Evolutionary conservation across 768 basidiomycete species (phyloP).

Genomic region (Trametes sanguinea): DNA sequence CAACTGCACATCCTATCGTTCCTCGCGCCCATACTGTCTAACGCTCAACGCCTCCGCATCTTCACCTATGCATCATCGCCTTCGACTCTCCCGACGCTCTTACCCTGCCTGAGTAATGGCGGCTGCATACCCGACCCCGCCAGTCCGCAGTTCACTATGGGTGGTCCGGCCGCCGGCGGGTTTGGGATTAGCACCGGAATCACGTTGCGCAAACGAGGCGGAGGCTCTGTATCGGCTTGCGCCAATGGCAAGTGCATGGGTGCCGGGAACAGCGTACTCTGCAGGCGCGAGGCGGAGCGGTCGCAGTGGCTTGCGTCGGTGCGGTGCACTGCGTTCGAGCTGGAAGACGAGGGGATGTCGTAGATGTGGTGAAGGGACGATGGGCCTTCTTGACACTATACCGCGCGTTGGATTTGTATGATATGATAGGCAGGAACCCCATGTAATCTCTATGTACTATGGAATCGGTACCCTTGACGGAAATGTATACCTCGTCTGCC

Average conservation of each 20-base stretch:
- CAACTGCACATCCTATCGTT: conserved; percentile 58
- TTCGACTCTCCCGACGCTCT: conserved; percentile 45
- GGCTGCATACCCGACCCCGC: conserved; percentile 40
- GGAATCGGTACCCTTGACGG: background rate
- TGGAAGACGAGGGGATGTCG: conserved; percentile 15
- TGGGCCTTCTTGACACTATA: background rate
- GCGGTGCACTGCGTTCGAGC: conserved; percentile 49
- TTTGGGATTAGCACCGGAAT: conserved; percentile 24
- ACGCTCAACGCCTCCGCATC: conserved; percentile 54
- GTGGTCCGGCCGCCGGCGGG: conserved; percentile 27
- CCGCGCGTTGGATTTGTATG: background rate
- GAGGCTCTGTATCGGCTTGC: conserved; percentile 19
- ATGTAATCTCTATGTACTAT: conserved; percentile 6
- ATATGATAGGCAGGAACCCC: background rate
- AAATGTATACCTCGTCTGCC: background rate
- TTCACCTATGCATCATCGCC: conserved; percentile 50
- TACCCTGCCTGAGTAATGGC: conserved; percentile 26
- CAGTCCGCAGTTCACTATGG: conserved; percentile 34
- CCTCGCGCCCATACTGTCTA: conserved; percentile 58
- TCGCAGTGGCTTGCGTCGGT: conserved; percentile 50
- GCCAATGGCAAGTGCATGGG: conserved; percentile 45
- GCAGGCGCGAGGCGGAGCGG: conserved; percentile 45
- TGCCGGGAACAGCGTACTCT: conserved; percentile 38
- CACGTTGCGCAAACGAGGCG: conserved; percentile 19
- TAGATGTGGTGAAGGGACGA: too few relatives aligned